Base-by-base conservation (phyloP, 2,329 filamentous ascomycete species). In the Diaporthe aspalathi region DNA sequence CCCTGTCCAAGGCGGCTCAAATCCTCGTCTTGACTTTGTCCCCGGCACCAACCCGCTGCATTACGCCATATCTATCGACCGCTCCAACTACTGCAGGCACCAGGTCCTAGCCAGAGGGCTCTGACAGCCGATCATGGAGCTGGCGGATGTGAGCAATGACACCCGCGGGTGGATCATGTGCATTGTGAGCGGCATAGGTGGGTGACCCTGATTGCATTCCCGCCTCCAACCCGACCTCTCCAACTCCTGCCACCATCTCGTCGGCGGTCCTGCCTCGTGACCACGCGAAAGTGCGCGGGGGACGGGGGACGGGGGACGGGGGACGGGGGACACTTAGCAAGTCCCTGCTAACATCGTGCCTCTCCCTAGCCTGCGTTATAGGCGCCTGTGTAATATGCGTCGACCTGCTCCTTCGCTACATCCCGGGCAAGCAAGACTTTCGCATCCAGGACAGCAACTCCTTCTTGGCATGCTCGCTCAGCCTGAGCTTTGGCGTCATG, bases 401-500 rank as follows among this genome's bases (percentile, higher is more conserved):
- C 76, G 96, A 99, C 81, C 79, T 94, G 49, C 78, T 97, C 68
- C 85, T 97, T 63, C 91, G 91, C 70, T 86, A 88, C 66, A 84
- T 97, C 63, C 93, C 94, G 4, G 89, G 92, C 67, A 90, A 92
- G 81, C 89, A 87, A 76, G 87, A 91, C 79, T 99, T 98, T 80
- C 89, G 90, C 76, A 97, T 99, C 75, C 90, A 97, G 78, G 93
- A 97, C 74, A 98, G 93, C 82, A 95, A 93, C 83, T 86, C 86
- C 27, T 99, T 99, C 79, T 86, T 98, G 5, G 95, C 95, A 0
- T 90, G 91, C 27, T 98, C 95, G 0, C 83, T 98, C 73, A 97
- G 95, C 81, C 83, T 99, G 74, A 98, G 94, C 80, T 97, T 97
- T 76, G 95, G 96, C 53, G 95, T 98, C 56, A 97, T 99, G 94